These are phyloP conservation scores for Globisporangium okanoganense DNA, from an alignment of 352 stramenopile genomes.

Conservation along the genomic window DNA sequence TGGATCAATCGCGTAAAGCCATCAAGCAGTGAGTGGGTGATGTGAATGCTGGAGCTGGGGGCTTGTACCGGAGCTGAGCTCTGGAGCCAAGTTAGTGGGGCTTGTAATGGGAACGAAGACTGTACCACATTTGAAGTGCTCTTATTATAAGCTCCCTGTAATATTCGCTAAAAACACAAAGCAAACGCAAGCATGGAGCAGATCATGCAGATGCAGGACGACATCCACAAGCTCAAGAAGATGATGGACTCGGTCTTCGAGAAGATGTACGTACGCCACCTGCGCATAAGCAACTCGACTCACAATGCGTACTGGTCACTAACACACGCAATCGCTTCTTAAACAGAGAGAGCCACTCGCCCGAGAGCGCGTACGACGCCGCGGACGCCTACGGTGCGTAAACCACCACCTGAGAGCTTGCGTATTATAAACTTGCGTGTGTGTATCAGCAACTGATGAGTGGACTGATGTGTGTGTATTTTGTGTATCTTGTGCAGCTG, in stretches of 20 bases:
- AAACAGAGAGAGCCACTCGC: constrained; percentile 57
- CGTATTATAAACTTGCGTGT: not conserved
- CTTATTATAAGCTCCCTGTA: too few species aligned
- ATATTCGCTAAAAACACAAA: not conserved
- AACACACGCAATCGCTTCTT: too few species aligned
- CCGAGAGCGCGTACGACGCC: constrained; percentile 58
- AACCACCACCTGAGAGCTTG: not conserved
- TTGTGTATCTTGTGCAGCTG: constrained; percentile 28
- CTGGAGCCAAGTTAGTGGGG: too few species aligned
- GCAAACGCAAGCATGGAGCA: constrained; percentile 58
- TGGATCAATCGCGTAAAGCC: too few species aligned
- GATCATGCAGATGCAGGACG: constrained; percentile 90
- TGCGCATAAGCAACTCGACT: not conserved
- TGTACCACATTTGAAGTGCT: too few species aligned
- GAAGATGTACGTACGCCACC: constrained; percentile 53
- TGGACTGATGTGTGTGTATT: constrained; percentile 1
- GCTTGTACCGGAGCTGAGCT: too few species aligned
- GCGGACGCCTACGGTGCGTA: constrained; percentile 69
- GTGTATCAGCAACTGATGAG: not conserved
- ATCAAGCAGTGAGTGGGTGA: too few species aligned
- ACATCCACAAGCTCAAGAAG: constrained; percentile 91
- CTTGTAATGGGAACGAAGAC: too few species aligned
- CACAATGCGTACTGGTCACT: not conserved
- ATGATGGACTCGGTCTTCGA: constrained; percentile 87
- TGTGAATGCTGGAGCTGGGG: too few species aligned